Evolutionary conservation across 2,329 filamentous ascomycete genomes (phyloP), one percentile per base, ranked within the genome.

Genomic region (Calonectria henricotiae): DNA sequence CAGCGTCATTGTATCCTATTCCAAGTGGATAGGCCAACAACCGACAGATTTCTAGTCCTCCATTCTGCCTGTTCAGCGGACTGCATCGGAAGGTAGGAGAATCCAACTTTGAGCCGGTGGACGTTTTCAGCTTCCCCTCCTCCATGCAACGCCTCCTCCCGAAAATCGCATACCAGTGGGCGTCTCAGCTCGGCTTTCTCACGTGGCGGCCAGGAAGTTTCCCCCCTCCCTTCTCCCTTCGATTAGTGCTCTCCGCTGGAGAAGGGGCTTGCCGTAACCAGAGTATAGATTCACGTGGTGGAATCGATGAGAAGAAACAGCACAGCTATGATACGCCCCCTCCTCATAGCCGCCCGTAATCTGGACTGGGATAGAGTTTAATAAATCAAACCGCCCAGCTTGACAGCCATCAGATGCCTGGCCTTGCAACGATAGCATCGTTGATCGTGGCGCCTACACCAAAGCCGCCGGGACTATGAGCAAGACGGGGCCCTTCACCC

Each of bases 341-440:
- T 13, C 20, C 32, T 13, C 32, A 39, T 12, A 37, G 51, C 23
- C 32, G 5, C 51, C 20, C 20, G 37, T 37, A 20, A 41, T 58
- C 51, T 58, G 20, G 51, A 58, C 51, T 58, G 35, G 13, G 51
- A 37, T 39, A 58, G 51, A 58, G 32, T 58, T 58, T 20, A 58
- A 17, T n/a, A 27, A 39, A 32, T 17, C 37, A n/a, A n/a, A 27
- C 20, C 20, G n/a, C 17, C 51, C 23, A 8, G 12, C 43, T 20
- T 46, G n/a, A n/a, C 7, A 2, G 9, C 43, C 20, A 12, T 23
- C 43, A 23, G 43, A 46, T 46, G 43, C 20, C 43, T n/a, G 9
- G 43, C 43, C 9, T 46, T 25, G 51, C 7, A 39, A 58, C 46
- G 13, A 49, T 25, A 30, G 23, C 20, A 20, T 20, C 39, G 23